Evolutionary conservation across 768 basidiomycete species (phyloP), one percentile per base, ranked within the genome.

Genomic region (Termitomyces sp.): DNA sequence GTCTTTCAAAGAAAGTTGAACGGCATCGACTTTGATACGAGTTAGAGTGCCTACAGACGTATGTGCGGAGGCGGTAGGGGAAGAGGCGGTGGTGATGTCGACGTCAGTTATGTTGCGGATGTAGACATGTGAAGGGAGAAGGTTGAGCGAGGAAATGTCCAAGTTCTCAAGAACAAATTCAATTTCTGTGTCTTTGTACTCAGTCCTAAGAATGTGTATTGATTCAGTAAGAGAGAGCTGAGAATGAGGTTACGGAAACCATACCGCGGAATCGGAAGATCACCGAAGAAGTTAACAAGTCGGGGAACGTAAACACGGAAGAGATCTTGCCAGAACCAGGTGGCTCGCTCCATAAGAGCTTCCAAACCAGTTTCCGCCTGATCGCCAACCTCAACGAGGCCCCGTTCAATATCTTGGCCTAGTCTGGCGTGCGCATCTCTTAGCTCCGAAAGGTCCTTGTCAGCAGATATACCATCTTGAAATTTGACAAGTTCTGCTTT

Each of bases 301-400:
- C 80, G 78, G 16, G 90, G 91, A 0, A 88, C 68, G 65, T 92
- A 92, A 16, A 92, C 87, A 63, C 86, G 88, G 75, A 90, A 86
- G 7, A 92, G 59, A 59, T 94, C 92, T 67, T 86, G 81, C 86
- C 86, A 89, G 72, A 90, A 82, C 88, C 88, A 90, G 1, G 84
- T 79, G 5, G 81, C 79, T 47, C 85, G 80, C 54, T 87, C 84
- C 60, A 86, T 65, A 4, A 80, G 77, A 10, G 77, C 77, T 65
- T 84, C 78, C 45, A 84, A 45, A 6, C 79, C 77, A 0, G 73
- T 72, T 62, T 73, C 61, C 8, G 77, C 70, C 59, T 76, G 66
- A 36, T 71, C 65, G 5, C 77, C 62, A 7, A 68, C 72, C 26
- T 70, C 70, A 22, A 64, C 73, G 48, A 73, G 61, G 0, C 75